These are phyloP conservation scores for Heliamphora exappendiculata DNA, from an alignment of 148 eudicot genomes.

Conservation along the genomic window DNA sequence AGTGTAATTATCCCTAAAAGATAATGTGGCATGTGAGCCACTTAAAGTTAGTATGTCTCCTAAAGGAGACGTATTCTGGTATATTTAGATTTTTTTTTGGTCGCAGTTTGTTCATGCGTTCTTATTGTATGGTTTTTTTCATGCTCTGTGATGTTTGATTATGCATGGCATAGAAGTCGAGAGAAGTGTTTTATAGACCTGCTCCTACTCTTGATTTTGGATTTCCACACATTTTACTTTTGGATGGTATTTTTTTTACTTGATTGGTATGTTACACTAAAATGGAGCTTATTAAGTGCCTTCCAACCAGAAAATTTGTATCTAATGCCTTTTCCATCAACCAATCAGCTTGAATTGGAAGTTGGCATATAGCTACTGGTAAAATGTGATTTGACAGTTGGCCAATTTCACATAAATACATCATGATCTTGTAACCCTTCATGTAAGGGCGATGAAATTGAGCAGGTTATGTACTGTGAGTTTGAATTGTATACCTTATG, in stretches of 20 bases:
- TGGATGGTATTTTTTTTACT: background rate
- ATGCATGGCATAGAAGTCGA: background rate
- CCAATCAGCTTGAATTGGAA: background rate
- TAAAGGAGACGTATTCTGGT: too few species aligned
- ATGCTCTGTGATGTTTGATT: background rate
- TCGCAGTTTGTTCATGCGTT: background rate
- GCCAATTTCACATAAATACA: background rate
- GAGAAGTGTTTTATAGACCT: conserved; percentile 6
- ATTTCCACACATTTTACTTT: background rate
- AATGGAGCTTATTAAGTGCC: background rate
- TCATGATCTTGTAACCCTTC: background rate
- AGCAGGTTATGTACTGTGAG: background rate
- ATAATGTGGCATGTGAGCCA: too few species aligned
- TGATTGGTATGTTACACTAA: background rate
- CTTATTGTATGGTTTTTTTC: conserved; percentile 1
- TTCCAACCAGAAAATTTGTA: background rate
- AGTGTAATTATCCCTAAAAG: too few species aligned
- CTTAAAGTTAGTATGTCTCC: too few species aligned
- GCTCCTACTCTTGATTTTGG: background rate
- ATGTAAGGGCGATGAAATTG: background rate
- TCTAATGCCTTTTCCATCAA: background rate
- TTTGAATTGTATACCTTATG: background rate
- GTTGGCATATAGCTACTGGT: background rate
- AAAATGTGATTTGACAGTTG: background rate
- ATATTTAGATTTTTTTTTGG: background rate